Percentiles rank a stretch among this genome's conserved stretches.
Conservation (phyloP, 2,329 filamentous ascomycete species). For the Sarocladium kiliense region DNA sequence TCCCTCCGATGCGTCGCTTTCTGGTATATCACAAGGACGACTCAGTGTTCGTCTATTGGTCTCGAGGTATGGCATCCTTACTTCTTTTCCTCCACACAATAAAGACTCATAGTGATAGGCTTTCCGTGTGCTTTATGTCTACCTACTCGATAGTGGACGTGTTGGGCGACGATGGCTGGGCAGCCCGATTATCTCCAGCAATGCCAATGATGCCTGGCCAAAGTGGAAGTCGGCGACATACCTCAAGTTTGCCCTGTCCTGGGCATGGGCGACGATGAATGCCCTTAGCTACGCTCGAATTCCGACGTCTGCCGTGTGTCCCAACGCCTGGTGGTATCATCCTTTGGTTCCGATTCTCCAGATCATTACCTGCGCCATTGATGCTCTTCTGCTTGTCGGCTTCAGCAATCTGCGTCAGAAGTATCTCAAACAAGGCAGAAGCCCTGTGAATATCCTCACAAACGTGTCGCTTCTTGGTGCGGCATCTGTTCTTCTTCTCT, state of each 20-base stretch:
- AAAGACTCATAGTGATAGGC: background rate
- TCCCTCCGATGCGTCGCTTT: background rate
- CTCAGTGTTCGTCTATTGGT: background rate
- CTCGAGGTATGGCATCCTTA: background rate
- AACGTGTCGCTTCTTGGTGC: slow-evolving; percentile 12
- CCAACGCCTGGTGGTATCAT: slow-evolving; percentile 12
- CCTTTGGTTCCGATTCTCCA: slow-evolving; percentile 12
- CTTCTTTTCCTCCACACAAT: too few relatives aligned
- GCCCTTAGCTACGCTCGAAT: slow-evolving; percentile 9
- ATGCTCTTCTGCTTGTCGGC: slow-evolving; percentile 24
- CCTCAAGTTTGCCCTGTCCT: slow-evolving; percentile 20
- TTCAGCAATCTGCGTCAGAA: slow-evolving; percentile 19
- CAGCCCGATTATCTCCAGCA: background rate
- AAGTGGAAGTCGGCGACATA: slow-evolving; percentile 4
- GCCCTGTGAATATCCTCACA: slow-evolving; percentile 12
- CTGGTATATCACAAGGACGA: background rate
- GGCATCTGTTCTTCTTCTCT: slow-evolving; percentile 17
- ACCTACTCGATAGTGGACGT: background rate
- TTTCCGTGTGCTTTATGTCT: background rate
- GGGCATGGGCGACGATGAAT: slow-evolving; percentile 23
- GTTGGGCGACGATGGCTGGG: background rate
- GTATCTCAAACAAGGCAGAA: slow-evolving; percentile 16
- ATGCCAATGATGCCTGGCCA: background rate
- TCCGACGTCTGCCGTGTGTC: slow-evolving; percentile 14
- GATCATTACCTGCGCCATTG: slow-evolving; percentile 22